Percentiles rank a stretch among this genome's conserved stretches.
Evolutionary conservation across 1,284 basidiomycete genomes (phyloP).

Genomic region (Ustilago bromivora): DNA sequence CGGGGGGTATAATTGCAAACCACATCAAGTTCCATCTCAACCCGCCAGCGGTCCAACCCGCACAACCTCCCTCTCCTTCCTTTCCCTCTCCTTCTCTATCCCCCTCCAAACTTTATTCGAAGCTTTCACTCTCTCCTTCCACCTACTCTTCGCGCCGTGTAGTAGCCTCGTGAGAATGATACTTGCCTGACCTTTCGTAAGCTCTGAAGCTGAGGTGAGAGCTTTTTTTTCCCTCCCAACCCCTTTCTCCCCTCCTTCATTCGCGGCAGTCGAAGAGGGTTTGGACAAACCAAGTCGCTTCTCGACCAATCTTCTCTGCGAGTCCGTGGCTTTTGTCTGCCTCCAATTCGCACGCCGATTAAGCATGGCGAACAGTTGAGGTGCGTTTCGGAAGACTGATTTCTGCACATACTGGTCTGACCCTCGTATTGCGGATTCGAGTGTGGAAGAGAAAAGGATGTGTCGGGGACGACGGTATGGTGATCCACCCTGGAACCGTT

Average conservation of each 20-base stretch:
- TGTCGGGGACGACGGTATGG: conserved; percentile 48
- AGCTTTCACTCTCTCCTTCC: conserved; percentile 45
- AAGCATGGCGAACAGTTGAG: conserved; percentile 47
- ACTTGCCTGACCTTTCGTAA: conserved; percentile 60
- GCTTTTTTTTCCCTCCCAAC: conserved; percentile 45
- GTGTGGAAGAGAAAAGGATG: conserved; percentile 24
- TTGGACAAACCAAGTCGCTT: conserved; percentile 73
- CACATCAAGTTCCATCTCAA: background rate
- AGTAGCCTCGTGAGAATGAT: conserved; percentile 51
- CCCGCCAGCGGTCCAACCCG: conserved; percentile 45
- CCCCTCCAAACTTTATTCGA: conserved; percentile 38
- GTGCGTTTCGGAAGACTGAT: conserved; percentile 73
- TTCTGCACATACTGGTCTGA: conserved; percentile 77
- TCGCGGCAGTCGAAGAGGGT: background rate
- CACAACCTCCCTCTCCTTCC: conserved; percentile 43
- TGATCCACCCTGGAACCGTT: conserved; percentile 22
- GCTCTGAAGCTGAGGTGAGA: background rate
- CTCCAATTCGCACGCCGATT: conserved; percentile 78
- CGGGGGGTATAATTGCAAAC: conserved; percentile 11
- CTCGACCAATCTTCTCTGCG: conserved; percentile 77
- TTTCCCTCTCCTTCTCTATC: conserved; percentile 39
- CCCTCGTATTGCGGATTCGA: conserved; percentile 75
- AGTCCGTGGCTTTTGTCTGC: conserved; percentile 75
- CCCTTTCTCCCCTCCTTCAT: background rate
- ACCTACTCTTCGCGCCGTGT: conserved; percentile 53